These are phyloP conservation scores for Canariomyces notabilis DNA, from an alignment of 2,329 filamentous ascomycete genomes.

Conservation along the genomic window DNA sequence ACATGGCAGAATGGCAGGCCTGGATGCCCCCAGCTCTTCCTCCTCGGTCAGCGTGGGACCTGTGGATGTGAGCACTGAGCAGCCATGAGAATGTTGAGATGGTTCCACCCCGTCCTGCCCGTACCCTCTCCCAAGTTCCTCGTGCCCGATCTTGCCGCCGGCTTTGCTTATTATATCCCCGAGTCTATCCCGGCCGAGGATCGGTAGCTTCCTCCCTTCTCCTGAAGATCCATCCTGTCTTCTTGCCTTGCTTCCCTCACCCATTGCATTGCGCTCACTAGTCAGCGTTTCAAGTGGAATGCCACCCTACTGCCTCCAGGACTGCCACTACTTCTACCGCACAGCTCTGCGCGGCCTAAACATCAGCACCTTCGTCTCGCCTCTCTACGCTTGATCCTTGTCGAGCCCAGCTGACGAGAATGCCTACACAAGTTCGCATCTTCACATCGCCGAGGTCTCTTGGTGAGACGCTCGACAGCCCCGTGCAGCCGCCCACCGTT, in stretches of 20 bases:
- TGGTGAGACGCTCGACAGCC: constrained; percentile 59
- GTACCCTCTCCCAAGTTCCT: constrained; percentile 1
- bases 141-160: constrained; percentile 7
- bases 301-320: constrained; percentile 76
- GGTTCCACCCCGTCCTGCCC: constrained; percentile 6
- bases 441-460: constrained; percentile 67
- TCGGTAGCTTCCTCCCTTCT: constrained; percentile 12
- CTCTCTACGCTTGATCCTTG: constrained; percentile 60
- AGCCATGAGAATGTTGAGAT: constrained; percentile 1
- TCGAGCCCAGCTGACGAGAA: constrained; percentile 43
- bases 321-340: constrained; percentile 91
- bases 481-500: constrained; percentile 33
- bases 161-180: constrained; percentile 19
- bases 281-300: constrained; percentile 50
- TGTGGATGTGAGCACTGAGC: too few relatives aligned
- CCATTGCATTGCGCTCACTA: neutral
- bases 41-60: constrained; percentile 10
- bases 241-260: neutral
- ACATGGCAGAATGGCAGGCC: constrained; percentile 9
- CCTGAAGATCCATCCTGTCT: constrained; percentile 6
- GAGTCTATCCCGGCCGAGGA: constrained; percentile 19
- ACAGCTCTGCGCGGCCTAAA: constrained; percentile 82
- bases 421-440: constrained; percentile 63
- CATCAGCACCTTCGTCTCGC: constrained; percentile 72
- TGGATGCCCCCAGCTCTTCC: constrained; percentile 1